Percentiles rank a stretch among this genome's conserved stretches.
These are phyloP conservation scores for Glycine latifolia DNA, from an alignment of 306 rosid genomes.

Conservation along the genomic window DNA sequence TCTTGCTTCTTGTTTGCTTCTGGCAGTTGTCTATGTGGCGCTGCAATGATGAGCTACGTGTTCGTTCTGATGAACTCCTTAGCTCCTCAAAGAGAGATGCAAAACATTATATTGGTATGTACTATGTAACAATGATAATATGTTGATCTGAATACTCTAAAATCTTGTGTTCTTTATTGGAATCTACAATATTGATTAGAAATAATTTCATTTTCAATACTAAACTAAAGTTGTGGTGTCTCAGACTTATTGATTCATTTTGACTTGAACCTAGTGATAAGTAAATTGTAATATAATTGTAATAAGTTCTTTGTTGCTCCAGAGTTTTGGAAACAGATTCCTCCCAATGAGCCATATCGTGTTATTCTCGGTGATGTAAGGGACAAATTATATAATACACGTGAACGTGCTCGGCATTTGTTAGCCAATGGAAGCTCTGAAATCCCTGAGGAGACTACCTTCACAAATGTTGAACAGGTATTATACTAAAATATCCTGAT, in stretches of 20 bases:
- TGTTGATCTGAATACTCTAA: not conserved
- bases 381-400: slow-evolving; percentile 82
- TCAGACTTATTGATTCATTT: slow-evolving; percentile 29
- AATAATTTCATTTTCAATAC: slow-evolving; percentile 18
- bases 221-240: slow-evolving; percentile 26
- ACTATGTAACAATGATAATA: not conserved
- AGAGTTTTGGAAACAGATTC: slow-evolving; percentile 91
- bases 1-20: not conserved
- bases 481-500: slow-evolving; percentile 13
- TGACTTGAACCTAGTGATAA: slow-evolving; percentile 12
- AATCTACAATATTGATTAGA: not conserved
- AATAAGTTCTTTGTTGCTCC: slow-evolving; percentile 46
- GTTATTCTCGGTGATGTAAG: slow-evolving; percentile 86
- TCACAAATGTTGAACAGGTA: slow-evolving; percentile 87
- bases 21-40: slow-evolving; percentile 93
- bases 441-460: slow-evolving; percentile 69
- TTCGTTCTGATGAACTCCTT: slow-evolving; percentile 71
- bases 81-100: slow-evolving; percentile 77
- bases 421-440: slow-evolving; percentile 75
- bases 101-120: slow-evolving; percentile 83
- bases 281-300: slow-evolving; percentile 23
- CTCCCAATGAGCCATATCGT: slow-evolving; percentile 89
- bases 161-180: not conserved
- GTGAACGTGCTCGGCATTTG: slow-evolving; percentile 81
- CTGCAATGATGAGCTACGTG: slow-evolving; percentile 77